Evolutionary conservation across 2,329 filamentous ascomycete genomes (phyloP).

Genomic region (Trichoderma sp.): DNA sequence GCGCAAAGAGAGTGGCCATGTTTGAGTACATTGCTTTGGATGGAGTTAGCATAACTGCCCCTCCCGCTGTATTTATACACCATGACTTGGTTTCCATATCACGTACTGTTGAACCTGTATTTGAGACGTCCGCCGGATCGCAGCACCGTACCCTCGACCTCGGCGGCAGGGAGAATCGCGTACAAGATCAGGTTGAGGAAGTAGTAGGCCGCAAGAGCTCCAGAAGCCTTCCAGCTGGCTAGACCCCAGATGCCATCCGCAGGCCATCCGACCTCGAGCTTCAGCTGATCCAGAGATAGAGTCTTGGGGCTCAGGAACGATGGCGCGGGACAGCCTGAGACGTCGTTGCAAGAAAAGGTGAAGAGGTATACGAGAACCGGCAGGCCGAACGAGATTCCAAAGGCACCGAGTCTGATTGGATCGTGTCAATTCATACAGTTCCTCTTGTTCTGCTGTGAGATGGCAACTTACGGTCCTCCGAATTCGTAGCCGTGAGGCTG

Average conservation of each 20-base stretch:
- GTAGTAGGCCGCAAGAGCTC: slow-evolving; percentile 79
- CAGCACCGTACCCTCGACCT: slow-evolving; percentile 71
- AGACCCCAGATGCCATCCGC: slow-evolving; percentile 70
- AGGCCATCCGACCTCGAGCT: slow-evolving; percentile 82
- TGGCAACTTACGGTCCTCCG: slow-evolving; percentile 52
- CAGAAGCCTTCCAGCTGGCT: slow-evolving; percentile 68
- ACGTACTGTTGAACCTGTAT: slow-evolving; percentile 78
- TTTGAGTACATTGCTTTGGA: slow-evolving; percentile 73
- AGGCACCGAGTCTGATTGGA: slow-evolving; percentile 68
- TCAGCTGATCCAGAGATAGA: slow-evolving; percentile 72
- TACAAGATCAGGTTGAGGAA: slow-evolving; percentile 74
- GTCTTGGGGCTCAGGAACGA: slow-evolving; percentile 74
- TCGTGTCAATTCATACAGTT: not conserved
- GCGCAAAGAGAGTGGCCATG: slow-evolving; percentile 70
- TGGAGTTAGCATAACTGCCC: slow-evolving; percentile 25
- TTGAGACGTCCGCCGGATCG: slow-evolving; percentile 72
- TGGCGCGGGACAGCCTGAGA: slow-evolving; percentile 86
- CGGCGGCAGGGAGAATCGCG: slow-evolving; percentile 73
- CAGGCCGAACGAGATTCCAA: slow-evolving; percentile 77
- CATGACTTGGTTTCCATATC: not conserved
- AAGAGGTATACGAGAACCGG: slow-evolving; percentile 79
- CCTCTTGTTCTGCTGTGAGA: not conserved
- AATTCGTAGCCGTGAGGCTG: slow-evolving; percentile 54
- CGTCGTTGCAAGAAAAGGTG: slow-evolving; percentile 87
- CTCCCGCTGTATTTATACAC: too few relatives aligned